Evolutionary conservation across 108 stramenopile genomes (phyloP).

Genomic region (Seminavis robusta): DNA sequence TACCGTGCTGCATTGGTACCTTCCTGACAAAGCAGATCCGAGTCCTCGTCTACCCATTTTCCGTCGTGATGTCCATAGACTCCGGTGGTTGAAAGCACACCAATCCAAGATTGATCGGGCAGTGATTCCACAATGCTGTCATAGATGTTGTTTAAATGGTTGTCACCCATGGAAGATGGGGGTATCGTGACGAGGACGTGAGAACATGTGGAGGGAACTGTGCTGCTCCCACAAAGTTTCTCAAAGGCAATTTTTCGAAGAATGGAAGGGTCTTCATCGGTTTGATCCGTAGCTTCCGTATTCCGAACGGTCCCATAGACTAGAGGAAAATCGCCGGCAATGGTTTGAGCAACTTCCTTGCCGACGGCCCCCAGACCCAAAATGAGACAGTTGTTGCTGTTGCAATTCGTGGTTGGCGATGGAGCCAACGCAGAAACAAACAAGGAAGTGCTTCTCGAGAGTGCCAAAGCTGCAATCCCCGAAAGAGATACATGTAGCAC

Average conservation of each 20-base stretch:
- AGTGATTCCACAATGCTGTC: conserved; percentile 6
- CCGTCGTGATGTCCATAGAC: conserved; percentile 85
- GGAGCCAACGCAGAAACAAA: no score
- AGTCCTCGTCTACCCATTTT: conserved; percentile 61
- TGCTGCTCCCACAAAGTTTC: conserved; percentile 15
- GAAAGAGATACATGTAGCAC: no score
- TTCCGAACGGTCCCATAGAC: conserved; percentile 6
- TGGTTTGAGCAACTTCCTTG: conserved; percentile 8
- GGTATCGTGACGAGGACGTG: conserved; percentile 35
- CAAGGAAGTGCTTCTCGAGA: no score
- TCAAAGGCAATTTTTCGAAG: not conserved
- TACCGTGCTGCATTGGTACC: conserved; percentile 12
- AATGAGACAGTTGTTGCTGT: no score
- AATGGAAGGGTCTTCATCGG: not conserved
- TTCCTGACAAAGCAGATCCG: conserved; percentile 22
- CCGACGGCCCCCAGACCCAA: conserved; percentile 33
- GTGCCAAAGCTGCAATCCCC: no score
- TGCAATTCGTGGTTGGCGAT: no score
- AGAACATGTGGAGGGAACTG: conserved; percentile 18
- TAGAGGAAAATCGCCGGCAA: not conserved
- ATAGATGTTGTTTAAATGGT: not conserved
- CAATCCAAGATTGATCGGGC: conserved; percentile 36
- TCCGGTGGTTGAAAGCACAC: conserved; percentile 66
- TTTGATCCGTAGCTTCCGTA: not conserved
- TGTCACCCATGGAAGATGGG: conserved; percentile 4